phyloP scores from a whole-genome alignment of 768 basidiomycete species.

The Boletus reticuloceps region DNA sequence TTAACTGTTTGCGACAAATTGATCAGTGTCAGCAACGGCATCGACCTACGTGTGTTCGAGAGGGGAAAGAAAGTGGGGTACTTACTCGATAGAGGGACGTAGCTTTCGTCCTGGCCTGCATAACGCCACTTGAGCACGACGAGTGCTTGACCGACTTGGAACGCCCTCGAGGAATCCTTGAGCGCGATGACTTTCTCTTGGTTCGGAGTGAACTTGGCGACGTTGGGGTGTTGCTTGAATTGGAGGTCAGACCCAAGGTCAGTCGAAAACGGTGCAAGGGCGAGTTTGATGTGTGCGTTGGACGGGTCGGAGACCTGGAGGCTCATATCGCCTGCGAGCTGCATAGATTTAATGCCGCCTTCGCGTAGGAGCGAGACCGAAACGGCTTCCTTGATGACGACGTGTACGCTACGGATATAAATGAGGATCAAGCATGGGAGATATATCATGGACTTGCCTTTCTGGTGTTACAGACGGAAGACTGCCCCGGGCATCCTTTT shows the following conservation, averaged over 20 bases:
- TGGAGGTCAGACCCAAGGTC: slow-evolving; percentile 72
- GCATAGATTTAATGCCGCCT: slow-evolving; percentile 86
- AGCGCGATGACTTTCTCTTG: slow-evolving; percentile 69
- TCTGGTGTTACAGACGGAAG: slow-evolving; percentile 74
- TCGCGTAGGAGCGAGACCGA: slow-evolving; percentile 82
- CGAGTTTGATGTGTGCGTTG: slow-evolving; percentile 68
- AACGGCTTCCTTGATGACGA: slow-evolving; percentile 80
- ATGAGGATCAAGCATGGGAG: not conserved
- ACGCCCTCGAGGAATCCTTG: slow-evolving; percentile 78
- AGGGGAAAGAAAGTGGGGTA: not conserved
- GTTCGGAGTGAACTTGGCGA: slow-evolving; percentile 78
- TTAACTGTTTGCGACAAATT: slow-evolving; percentile 59
- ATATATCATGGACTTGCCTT: slow-evolving; percentile 46
- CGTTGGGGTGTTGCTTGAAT: slow-evolving; percentile 97
- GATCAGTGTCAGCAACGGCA: not conserved
- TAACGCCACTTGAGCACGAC: slow-evolving; percentile 94
- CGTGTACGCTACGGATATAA: slow-evolving; percentile 63
- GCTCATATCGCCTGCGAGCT: slow-evolving; percentile 94
- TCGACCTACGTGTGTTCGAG: not conserved
- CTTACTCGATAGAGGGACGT: slow-evolving; percentile 89
- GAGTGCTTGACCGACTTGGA: slow-evolving; percentile 85
- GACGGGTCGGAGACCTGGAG: slow-evolving; percentile 77
- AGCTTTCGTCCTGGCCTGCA: slow-evolving; percentile 85
- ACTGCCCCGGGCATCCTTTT: slow-evolving; percentile 55
- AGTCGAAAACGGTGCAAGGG: slow-evolving; percentile 52